A percentile compares a stretch with the other conserved stretches of the same genome.
Evolutionary conservation across 1,284 basidiomycete genomes (phyloP).

Genomic region (Rhodotorula sp.): DNA sequence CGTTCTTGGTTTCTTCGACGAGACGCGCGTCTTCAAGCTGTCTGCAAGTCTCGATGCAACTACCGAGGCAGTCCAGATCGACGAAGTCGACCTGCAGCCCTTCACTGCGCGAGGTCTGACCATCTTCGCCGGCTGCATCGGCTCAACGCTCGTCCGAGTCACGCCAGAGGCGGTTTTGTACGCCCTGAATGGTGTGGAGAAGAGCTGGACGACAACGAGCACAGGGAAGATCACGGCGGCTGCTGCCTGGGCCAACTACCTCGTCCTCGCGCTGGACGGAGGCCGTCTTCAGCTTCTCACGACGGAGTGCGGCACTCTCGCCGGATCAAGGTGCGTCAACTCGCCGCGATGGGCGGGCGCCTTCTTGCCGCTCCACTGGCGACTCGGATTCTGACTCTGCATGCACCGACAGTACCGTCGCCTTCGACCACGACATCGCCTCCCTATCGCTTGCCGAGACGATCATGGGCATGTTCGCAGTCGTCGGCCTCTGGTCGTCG

Average conservation of each 20-base stretch:
- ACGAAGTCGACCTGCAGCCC: constrained; percentile 52
- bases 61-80: constrained; percentile 23
- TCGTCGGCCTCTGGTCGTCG: constrained; percentile 74
- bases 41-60: constrained; percentile 49
- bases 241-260: constrained; percentile 64
- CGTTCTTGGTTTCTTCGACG: constrained; percentile 52
- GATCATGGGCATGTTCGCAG: constrained; percentile 49
- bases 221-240: constrained; percentile 63
- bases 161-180: constrained; percentile 60
- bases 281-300: constrained; percentile 54
- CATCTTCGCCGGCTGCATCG: constrained; percentile 56
- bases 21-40: constrained; percentile 45
- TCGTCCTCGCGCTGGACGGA: constrained; percentile 57
- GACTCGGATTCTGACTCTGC: not conserved
- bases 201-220: constrained; percentile 13
- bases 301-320: constrained; percentile 51
- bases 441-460: constrained; percentile 47
- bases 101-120: constrained; percentile 54
- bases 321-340: constrained; percentile 5
- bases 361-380: not conserved
- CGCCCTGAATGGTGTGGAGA: constrained; percentile 50
- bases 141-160: constrained; percentile 65
- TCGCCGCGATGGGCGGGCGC: no score
- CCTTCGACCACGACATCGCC: constrained; percentile 46
- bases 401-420: constrained; percentile 1